Base-by-base conservation (phyloP, 2,329 filamentous ascomycete species). In the Beauveria sp. region DNA sequence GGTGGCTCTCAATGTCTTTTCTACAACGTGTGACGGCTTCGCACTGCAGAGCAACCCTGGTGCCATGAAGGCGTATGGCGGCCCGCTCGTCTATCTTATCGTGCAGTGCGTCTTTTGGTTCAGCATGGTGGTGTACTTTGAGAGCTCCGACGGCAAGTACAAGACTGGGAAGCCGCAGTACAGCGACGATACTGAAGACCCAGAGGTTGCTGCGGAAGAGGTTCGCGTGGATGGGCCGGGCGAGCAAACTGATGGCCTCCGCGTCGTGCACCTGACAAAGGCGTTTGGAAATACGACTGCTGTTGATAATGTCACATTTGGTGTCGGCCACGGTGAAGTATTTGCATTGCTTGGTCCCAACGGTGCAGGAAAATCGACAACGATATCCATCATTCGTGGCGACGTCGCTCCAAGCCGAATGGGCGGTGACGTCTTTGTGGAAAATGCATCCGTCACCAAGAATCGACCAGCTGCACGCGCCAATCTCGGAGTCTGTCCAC, bases 321-420 rank as follows among this genome's bases (percentile, higher is more conserved):
- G 86, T 4, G 84, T 92, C 1, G 79, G 81, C 2, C 79, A 81
- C 53, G 83, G 86, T 31, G 86, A 92, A 70, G 86, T 91, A 1
- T 89, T 91, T 68, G 88, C 88, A 0, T 79, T 93, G 0, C 81
- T 93, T 0, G 89, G 89, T 0, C 88, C 89, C 0, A 92, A 92
- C 68, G 89, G 89, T 3, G 89, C 89, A 1, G 89, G 89, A 50
- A 92, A 93, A 70, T 87, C 83, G 1, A 90, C 88, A 0, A 88
- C 83, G 1, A 89, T 91, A 67, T 86, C 83, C 20, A 77, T 91
- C 58, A 88, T 91, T 64, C 81, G 88, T 63, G 88, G 88, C n/a
- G 88, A 91, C 65, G 80, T 88, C n/a, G 78, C 80, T 9, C 88
- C 88, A 0, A 81, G 79, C 20, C 79, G 76, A 5, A 62, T 64